Evolutionary conservation across 345 rosid species (phyloP), one percentile per base, ranked within the genome.

Genomic region (Eucalyptus erythrocorys): DNA sequence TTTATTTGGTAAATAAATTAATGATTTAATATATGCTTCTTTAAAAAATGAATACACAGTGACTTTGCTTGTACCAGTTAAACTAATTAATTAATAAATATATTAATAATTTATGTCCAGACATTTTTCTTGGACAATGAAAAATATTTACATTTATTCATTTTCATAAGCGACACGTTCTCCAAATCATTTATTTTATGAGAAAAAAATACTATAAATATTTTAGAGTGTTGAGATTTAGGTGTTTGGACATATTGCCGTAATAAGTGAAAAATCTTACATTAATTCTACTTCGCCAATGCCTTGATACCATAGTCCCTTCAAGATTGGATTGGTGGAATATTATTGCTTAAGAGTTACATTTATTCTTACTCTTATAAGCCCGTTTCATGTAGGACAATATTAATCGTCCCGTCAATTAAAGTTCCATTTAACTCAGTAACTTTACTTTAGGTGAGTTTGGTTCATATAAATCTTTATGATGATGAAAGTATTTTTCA

Each of bases 41-140:
- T 30, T 27, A 6, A 30, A 27, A 59, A 21, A 9, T 22, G 61
- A 2, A 55, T 55, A 24, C 61, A 55, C 2, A 0, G 0, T 1
- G 27, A 55, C 30, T 2, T 59, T 1, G 15, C 7, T 59, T 59
- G n/a, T 59, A 59, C 27, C 0, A 6, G 2, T 59, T 59, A 3
- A 59, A 59, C 12, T 59, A 59, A 59, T 12, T 12, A 11, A 11
- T 27, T 30, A 27, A 50, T 50, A 17, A 51, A 17, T 1, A 17
- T 51, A 17, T 51, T 17, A 2, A 12, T 13, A 59, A 59, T 27
- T 27, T 10, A 26, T 59, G 32, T 59, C 4, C 1, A 27, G 14
- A 59, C 32, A 27, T 59, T 5, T 59, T 59, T 59, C 0, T 59
- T 59, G 4, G 1, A 1, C 1, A 1, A 59, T 10, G 14, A 59